Evolutionary conservation across 2,329 filamentous ascomycete genomes (phyloP).

Genomic region (Coniochaeta sp.): DNA sequence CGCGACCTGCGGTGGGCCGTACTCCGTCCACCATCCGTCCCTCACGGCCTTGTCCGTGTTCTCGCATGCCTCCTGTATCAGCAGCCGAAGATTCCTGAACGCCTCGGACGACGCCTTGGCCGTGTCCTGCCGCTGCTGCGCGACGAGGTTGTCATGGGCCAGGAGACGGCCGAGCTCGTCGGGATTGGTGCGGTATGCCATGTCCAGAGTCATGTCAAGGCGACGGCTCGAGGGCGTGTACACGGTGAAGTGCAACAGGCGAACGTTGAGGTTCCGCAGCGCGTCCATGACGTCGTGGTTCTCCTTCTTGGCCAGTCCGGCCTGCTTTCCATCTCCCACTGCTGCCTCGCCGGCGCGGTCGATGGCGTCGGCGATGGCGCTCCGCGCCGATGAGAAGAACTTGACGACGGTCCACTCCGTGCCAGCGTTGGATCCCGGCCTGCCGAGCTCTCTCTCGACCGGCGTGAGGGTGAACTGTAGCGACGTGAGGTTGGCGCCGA

Average conservation of each 20-base stretch:
- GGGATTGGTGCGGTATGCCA: not conserved
- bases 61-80: constrained; percentile 15
- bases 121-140: constrained; percentile 6
- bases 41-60: constrained; percentile 11
- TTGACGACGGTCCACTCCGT: not conserved
- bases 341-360: not conserved
- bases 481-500: not conserved
- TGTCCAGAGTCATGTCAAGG: not conserved
- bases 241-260: not conserved
- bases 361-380: not conserved
- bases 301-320: not conserved
- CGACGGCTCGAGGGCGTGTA: not conserved
- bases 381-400: not conserved
- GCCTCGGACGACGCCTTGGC: constrained; percentile 5
- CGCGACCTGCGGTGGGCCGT: not conserved
- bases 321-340: not conserved
- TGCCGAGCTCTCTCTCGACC: not conserved
- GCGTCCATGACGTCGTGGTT: not conserved
- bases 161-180: constrained; percentile 1
- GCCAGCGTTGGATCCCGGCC: not conserved
- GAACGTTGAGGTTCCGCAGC: not conserved
- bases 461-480: not conserved
- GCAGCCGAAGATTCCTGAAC: constrained; percentile 10
- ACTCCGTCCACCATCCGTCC: constrained; percentile 14
- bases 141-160: constrained; percentile 11